Evolutionary conservation across 2,329 filamentous ascomycete genomes (phyloP).

Genomic region (Alternaria viburni): DNA sequence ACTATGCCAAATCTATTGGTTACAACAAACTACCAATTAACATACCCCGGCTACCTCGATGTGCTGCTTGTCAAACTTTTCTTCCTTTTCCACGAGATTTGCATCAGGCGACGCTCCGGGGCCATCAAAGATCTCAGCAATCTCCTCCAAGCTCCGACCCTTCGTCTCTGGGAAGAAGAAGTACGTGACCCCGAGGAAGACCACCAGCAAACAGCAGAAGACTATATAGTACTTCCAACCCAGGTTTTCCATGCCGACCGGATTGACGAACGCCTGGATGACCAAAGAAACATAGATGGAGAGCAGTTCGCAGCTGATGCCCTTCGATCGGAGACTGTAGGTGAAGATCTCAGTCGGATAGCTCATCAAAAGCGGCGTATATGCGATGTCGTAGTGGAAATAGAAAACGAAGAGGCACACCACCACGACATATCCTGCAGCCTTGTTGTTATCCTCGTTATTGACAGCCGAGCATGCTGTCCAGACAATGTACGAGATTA

Average conservation of each 20-base stretch:
- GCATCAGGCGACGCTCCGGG: not conserved
- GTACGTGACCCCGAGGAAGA: conserved; percentile 29
- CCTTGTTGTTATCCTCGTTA: not conserved
- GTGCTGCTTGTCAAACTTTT: not conserved
- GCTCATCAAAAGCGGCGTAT: conserved; percentile 35
- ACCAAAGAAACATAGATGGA: conserved; percentile 63
- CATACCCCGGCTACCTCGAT: not conserved
- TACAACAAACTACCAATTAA: not conserved
- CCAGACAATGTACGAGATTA: conserved; percentile 41
- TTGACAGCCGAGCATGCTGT: conserved; percentile 27
- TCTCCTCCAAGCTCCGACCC: conserved; percentile 29
- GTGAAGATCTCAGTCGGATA: conserved; percentile 58
- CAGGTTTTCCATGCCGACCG: conserved; percentile 37
- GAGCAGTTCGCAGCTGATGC: conserved; percentile 52
- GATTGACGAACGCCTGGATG: conserved; percentile 66
- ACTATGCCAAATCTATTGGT: not conserved
- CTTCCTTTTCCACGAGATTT: not conserved
- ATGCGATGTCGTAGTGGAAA: conserved; percentile 1
- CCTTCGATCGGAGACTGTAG: conserved; percentile 56
- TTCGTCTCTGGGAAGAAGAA: conserved; percentile 35
- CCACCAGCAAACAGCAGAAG: conserved; percentile 33
- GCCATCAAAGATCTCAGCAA: conserved; percentile 27
- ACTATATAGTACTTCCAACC: conserved; percentile 44
- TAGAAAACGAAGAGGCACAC: conserved; percentile 59
- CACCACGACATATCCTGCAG: conserved; percentile 52